Evolutionary conservation across 2,329 filamentous ascomycete species (phyloP), one percentile per base, ranked within the genome.

Genomic region (Plectosphaerella sp.): DNA sequence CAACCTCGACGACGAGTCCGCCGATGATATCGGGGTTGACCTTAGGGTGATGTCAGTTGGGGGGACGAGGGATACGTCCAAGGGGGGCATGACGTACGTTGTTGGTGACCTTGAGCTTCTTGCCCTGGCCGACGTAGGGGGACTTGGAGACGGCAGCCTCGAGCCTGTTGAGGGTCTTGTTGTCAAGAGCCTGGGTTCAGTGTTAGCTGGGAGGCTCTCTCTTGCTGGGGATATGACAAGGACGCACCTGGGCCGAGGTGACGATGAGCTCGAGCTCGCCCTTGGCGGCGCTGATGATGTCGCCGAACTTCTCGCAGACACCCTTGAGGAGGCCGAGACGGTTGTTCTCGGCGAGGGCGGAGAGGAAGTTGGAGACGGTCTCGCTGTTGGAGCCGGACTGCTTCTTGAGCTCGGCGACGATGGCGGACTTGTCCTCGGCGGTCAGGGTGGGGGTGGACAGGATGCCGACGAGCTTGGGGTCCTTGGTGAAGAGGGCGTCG

Each of bases 71-170:
- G 43, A n/a, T 7, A 41, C 5, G 22, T 22, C 22, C 22, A 25
- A 16, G 18, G 3, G 28, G 33, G 33, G 45, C 18, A 36, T 52
- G 28, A 28, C 54, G 18, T 74, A 90, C 89, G 81, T 91, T 88
- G 77, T 95, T 88, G 64, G 91, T 89, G 65, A 97, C 88, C 87
- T 96, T 97, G 74, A 97, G 85, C 82, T 96, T 97, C 87, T 97
- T 92, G 78, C 92, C 92, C 72, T 88, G 83, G 69, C 87, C 86
- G 64, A 92, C 84, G 77, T 91, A 95, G 70, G 86, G 74, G 58
- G 91, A 96, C 83, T 97, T 97, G 76, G 86, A 71, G 65, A 97
- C 86, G 64, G 92, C 91, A 61, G 78, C 76, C 81, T 99, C 92
- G 62, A 99, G 84, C 68, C 94, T 88, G 72, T 73, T 78, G 65